A percentile compares a stretch with the other conserved stretches of the same genome.
These are phyloP conservation scores for Zarea fungicola DNA, from an alignment of 2,329 filamentous ascomycete genomes.

Conservation along the genomic window DNA sequence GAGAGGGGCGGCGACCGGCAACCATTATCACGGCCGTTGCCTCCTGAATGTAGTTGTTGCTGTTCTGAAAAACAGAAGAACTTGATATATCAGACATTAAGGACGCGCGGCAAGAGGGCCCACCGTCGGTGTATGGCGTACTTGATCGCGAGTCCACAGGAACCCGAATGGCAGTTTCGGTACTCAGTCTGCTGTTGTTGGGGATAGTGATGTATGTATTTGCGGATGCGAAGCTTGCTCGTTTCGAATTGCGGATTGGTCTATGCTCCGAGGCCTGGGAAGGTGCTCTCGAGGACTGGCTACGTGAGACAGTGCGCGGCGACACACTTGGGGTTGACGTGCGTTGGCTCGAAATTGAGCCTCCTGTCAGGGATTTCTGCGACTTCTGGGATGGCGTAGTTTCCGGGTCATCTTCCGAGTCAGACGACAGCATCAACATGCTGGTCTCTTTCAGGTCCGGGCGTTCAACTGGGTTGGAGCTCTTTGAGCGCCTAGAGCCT, in stretches of 20 bases:
- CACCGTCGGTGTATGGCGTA: conserved; percentile 16
- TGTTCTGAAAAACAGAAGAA: not conserved
- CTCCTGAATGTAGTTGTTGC: conserved; percentile 31
- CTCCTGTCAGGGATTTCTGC: not conserved
- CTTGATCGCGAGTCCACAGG: conserved; percentile 20
- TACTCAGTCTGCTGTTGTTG: conserved; percentile 10
- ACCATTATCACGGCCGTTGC: conserved; percentile 35
- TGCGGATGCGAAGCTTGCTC: conserved; percentile 34
- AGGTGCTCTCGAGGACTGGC: not conserved
- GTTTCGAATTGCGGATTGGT: conserved; percentile 31
- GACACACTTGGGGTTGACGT: not conserved
- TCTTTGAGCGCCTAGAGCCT: conserved; percentile 2
- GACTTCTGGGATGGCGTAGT: not conserved
- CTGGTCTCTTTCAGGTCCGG: conserved; percentile 8
- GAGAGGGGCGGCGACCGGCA: conserved; percentile 23
- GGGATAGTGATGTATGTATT: conserved; percentile 41
- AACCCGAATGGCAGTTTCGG: not conserved
- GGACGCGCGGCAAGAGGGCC: conserved; percentile 1
- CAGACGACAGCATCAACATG: conserved; percentile 8
- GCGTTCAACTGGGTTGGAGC: not conserved
- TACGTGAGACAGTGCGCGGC: not conserved
- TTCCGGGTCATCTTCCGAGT: conserved; percentile 5
- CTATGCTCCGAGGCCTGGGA: conserved; percentile 4
- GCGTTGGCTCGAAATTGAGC: not conserved
- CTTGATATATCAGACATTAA: conserved; percentile 1